Conservation (phyloP, 345 rosid species). For the Heritiera littoralis region DNA sequence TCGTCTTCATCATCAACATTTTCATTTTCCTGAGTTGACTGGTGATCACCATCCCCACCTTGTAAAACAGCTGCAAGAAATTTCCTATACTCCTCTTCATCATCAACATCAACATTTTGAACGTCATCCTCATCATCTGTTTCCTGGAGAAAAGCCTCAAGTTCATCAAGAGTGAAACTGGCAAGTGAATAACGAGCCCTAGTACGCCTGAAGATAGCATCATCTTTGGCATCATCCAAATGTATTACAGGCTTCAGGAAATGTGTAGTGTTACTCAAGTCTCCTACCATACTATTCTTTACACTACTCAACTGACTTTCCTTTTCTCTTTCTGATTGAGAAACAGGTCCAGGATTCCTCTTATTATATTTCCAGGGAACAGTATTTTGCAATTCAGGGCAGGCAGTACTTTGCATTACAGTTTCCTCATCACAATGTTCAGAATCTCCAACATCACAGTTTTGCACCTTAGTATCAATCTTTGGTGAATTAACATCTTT, state of each 20-base stretch:
- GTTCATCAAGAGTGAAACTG: conserved; percentile 89
- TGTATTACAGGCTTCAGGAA: conserved; percentile 23
- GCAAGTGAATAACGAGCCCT: conserved; percentile 86
- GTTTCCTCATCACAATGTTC: conserved; percentile 44
- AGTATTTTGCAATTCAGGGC: conserved; percentile 22
- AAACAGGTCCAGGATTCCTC: conserved; percentile 26
- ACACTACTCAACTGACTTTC: conserved; percentile 26
- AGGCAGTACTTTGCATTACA: conserved; percentile 30
- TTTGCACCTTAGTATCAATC: conserved; percentile 22
- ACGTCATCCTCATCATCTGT: conserved; percentile 89
- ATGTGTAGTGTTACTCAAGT: conserved; percentile 22
- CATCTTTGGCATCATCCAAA: conserved; percentile 61
- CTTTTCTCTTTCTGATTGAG: conserved; percentile 27
- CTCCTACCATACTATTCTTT: conserved; percentile 19
- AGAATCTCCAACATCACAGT: conserved; percentile 35
- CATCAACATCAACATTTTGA: conserved; percentile 83
- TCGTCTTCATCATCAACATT: conserved; percentile 75
- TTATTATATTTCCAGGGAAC: conserved; percentile 19
- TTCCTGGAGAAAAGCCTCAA: conserved; percentile 93
- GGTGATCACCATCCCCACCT: conserved; percentile 54
- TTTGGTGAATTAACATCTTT: conserved; percentile 21
- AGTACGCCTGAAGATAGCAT: conserved; percentile 87
- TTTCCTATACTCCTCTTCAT: conserved; percentile 85
- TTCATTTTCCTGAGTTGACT: conserved; percentile 37
- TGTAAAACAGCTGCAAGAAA: conserved; percentile 88